Evolutionary conservation across 1,139 yeast genomes (phyloP), one percentile per base, ranked within the genome.

Genomic region (Diutina mesorugosa): DNA sequence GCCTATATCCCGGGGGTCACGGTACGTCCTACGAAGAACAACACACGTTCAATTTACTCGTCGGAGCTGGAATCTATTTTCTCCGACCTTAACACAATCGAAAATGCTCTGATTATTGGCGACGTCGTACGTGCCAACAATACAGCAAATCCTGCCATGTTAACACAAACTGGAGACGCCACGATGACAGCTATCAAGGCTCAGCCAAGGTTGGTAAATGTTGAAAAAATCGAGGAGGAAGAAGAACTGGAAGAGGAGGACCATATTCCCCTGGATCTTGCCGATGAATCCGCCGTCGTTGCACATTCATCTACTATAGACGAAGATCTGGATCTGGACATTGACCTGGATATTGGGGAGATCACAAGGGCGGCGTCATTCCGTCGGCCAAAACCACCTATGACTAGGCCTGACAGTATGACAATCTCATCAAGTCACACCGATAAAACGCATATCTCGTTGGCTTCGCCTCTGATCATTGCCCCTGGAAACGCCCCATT

Each of bases 1-100:
- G 96, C 96, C 2, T 90, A 90, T 67, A 89, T 90, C 59, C 97
- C 97, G 0, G 97, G 97, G 47, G 97, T 90, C 47, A 86, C 90
- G 0, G 84, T 83, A n/a, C 73, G 85, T 32, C 80, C 80, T 47
- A 70, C 80, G 51, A 69, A 73, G 63, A 69, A 79, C 69, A 68
- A 76, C 63, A 72, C 82, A 62, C 65, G 76, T 55, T 72, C 77
- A 51, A 72, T 79, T 28, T 79, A 77, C 63, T 78, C 82, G 26
- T 76, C 72, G 61, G 80, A 77, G 56, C 67, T 76, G 41, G 83
- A 79, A 56, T 77, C 82, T 54, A 72, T 78, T 47, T 78, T 79
- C 62, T 76, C 82, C 51, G 85, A 79, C 63, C 66, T 75, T 61
- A 72, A 74, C 58, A 74, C 79, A 16, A 71, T 80, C 55, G 85